phyloP scores from a whole-genome alignment of 208 protist species.

The Leishmania tarentolae region DNA sequence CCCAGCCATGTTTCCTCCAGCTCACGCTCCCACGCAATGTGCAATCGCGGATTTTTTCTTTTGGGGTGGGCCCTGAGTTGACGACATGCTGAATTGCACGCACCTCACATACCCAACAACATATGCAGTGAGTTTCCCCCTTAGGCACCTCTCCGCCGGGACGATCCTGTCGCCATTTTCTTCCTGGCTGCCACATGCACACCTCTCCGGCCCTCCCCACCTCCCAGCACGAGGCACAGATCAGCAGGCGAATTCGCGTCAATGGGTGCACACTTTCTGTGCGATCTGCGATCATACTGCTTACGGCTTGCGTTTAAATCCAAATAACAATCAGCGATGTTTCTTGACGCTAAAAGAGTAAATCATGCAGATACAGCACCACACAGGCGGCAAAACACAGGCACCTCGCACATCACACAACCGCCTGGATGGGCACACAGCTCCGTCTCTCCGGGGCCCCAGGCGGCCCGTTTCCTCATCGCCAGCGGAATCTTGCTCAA shows the following conservation, averaged over 20 bases:
- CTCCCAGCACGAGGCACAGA: not conserved
- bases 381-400: too few species aligned
- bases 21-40: conserved; percentile 48
- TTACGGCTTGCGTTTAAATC: conserved; percentile 13
- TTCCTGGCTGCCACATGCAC: not conserved
- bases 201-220: not conserved
- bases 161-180: not conserved
- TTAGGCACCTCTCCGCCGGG: not conserved
- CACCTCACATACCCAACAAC: not conserved
- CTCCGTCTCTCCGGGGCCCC: too few species aligned
- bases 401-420: too few species aligned
- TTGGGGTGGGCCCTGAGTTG: too few species aligned
- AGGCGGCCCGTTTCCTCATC: too few species aligned
- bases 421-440: too few species aligned
- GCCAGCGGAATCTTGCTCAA: too few species aligned
- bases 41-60: conserved; percentile 10
- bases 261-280: not conserved
- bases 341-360: conserved; percentile 15
- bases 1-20: conserved; percentile 64
- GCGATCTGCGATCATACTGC: conserved; percentile 5
- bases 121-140: not conserved
- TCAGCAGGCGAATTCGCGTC: not conserved
- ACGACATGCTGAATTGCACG: too few species aligned
- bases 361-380: not conserved
- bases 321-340: conserved; percentile 12